Evolutionary conservation across 2,329 filamentous ascomycete genomes (phyloP).

Genomic region (Paecilomyces niveus): DNA sequence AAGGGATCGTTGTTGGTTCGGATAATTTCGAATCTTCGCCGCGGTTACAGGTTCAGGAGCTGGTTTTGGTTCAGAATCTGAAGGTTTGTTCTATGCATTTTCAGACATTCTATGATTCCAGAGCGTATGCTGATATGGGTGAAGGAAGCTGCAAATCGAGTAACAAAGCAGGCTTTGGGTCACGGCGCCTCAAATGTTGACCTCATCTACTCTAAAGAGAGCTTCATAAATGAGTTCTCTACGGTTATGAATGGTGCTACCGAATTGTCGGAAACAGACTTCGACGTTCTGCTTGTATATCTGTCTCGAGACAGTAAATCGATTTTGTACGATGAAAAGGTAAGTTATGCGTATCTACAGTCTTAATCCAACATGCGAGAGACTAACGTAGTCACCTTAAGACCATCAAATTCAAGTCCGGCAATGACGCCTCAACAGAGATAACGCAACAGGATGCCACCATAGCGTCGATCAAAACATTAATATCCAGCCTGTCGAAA

Average conservation of each 20-base stretch:
- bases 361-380: conserved; percentile 11
- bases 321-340: conserved; percentile 42
- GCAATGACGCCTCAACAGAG: conserved; percentile 39
- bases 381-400: conserved; percentile 25
- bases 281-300: conserved; percentile 64
- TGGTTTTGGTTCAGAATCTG: conserved; percentile 50
- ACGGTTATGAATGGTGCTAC: conserved; percentile 43
- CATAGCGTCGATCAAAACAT: conserved; percentile 70
- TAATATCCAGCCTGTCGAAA: conserved; percentile 59
- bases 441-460: conserved; percentile 74
- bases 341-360: conserved; percentile 16
- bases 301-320: conserved; percentile 59
- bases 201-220: conserved; percentile 58
- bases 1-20: conserved; percentile 45
- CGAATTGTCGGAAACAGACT: conserved; percentile 55
- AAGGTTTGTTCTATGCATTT: conserved; percentile 36
- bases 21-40: conserved; percentile 22
- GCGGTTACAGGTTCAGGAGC: conserved; percentile 32
- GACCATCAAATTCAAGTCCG: conserved; percentile 65
- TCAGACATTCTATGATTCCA: conserved; percentile 14
- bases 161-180: conserved; percentile 40
- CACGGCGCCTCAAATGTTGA: conserved; percentile 51
- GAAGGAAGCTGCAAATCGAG: conserved; percentile 48
- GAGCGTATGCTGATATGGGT: not conserved
- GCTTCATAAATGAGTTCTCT: conserved; percentile 56